A percentile compares a stretch with the other conserved stretches of the same genome.
Conservation (phyloP, 2,329 filamentous ascomycete species). For the Rutstroemia sydowiana region DNA sequence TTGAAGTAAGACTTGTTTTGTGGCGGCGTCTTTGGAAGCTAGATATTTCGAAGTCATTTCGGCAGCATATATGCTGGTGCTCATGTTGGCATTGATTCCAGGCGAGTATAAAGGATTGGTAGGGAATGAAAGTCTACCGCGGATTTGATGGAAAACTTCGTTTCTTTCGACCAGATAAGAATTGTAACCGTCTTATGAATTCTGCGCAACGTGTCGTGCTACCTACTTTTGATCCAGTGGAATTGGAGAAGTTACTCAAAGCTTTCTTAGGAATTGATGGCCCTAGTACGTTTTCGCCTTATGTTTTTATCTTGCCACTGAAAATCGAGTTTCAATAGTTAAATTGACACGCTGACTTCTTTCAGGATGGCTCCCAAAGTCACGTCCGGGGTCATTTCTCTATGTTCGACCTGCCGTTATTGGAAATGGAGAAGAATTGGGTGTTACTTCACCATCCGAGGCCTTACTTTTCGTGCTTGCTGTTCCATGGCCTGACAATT, state of each 20-base stretch:
- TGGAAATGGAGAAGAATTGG: conserved; percentile 71
- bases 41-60: conserved; percentile 14
- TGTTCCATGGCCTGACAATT: conserved; percentile 43
- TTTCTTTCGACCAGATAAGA: conserved; percentile 31
- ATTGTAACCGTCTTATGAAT: conserved; percentile 43
- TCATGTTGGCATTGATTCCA: conserved; percentile 25
- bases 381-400: conserved; percentile 61
- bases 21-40: background rate
- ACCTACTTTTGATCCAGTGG: conserved; percentile 62
- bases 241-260: conserved; percentile 67
- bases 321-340: background rate
- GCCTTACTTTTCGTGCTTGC: conserved; percentile 81
- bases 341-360: background rate
- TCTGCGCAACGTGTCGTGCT: conserved; percentile 63
- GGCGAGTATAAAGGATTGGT: conserved; percentile 28
- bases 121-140: conserved; percentile 64
- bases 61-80: conserved; percentile 11
- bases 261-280: conserved; percentile 67
- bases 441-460: conserved; percentile 69
- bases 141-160: conserved; percentile 38
- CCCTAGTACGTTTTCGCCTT: conserved; percentile 34
- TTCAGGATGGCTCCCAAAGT: conserved; percentile 66
- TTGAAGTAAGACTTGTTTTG: background rate
- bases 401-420: conserved; percentile 87
- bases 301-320: background rate